Evolutionary conservation across 2,329 filamentous ascomycete genomes (phyloP).

Genomic region (Periglandula ipomoeae): DNA sequence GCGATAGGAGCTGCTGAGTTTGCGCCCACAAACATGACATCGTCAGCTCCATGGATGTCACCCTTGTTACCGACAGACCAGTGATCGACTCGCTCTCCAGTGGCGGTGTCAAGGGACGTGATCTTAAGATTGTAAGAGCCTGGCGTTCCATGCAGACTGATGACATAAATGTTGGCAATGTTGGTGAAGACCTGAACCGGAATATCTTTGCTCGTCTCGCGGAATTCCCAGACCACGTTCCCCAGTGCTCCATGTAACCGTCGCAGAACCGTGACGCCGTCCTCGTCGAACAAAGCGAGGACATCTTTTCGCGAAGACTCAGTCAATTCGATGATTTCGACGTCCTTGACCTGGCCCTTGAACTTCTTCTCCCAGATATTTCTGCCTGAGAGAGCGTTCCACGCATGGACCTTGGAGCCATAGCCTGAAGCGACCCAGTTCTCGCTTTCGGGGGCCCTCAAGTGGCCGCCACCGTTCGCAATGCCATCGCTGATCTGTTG

Average conservation of each 20-base stretch:
- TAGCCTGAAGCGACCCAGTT: slow-evolving; percentile 67
- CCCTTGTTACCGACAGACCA: slow-evolving; percentile 63
- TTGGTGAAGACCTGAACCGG: slow-evolving; percentile 69
- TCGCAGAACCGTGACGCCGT: slow-evolving; percentile 50
- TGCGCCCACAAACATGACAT: slow-evolving; percentile 66
- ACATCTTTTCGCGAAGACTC: slow-evolving; percentile 59
- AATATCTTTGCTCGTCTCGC: slow-evolving; percentile 56
- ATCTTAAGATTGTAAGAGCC: slow-evolving; percentile 71
- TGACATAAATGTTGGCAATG: slow-evolving; percentile 62
- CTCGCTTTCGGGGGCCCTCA: slow-evolving; percentile 71
- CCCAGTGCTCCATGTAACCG: slow-evolving; percentile 67
- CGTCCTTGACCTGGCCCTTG: slow-evolving; percentile 49
- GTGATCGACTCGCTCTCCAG: slow-evolving; percentile 64
- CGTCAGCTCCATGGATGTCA: slow-evolving; percentile 55
- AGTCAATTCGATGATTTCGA: slow-evolving; percentile 69
- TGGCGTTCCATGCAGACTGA: slow-evolving; percentile 62
- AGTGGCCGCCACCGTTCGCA: slow-evolving; percentile 37
- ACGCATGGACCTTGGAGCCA: slow-evolving; percentile 62
- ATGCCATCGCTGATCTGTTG: slow-evolving; percentile 55
- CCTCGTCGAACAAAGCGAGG: slow-evolving; percentile 56
- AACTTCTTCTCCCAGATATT: slow-evolving; percentile 65
- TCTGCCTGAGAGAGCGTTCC: slow-evolving; percentile 76
- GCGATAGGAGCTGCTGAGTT: slow-evolving; percentile 68
- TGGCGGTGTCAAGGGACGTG: slow-evolving; percentile 60
- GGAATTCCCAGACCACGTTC: slow-evolving; percentile 68